Evolutionary conservation across 2,329 filamentous ascomycete species (phyloP), one percentile per base, ranked within the genome.

Genomic region (Macrophomina tecta): DNA sequence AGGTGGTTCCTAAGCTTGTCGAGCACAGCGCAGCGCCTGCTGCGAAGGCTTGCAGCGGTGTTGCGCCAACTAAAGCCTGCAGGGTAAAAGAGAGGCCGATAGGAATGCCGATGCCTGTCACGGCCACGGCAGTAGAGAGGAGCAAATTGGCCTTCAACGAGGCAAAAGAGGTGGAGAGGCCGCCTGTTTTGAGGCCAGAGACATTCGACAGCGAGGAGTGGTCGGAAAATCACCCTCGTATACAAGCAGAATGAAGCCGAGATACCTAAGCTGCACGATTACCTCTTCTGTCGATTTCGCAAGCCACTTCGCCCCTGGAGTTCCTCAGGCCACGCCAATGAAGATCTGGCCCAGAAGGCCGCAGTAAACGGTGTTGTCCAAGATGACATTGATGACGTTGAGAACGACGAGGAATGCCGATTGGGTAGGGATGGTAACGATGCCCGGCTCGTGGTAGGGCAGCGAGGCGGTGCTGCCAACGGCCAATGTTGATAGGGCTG

Each of bases 11-110:
- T 0, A 94, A 80, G 66, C 88, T 91, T 0, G 91, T 94, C 1
- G 90, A 90, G 71, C 89, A 92, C 0, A 94, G 80, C 0, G 91
- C 88, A 2, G 91, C 90, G 8, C 91, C 91, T 0, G 90, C 88
- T 1, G 90, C 86, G 72, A 94, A 94, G 0, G 86, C 85, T 73
- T 93, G 88, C 0, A 91, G 71, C 0, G 81, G 77, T 0, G 82
- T 83, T 0, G 87, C 84, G 16, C 80, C 74, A 1, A 84, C 76
- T 3, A 91, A 74, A 0, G 77, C 75, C 12, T 77, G 79, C 0
- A 92, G 81, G 1, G 84, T 72, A 70, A 91, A 93, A 0, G 90
- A 91, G 0, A 93, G 75, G 0, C 77, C 87, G 38, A 93, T 89
- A 0, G 91, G 90, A 0, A 85, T 69, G 0, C 78, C 70, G 28